Evolutionary conservation across 106 monocot species (phyloP), one percentile per base, ranked within the genome.

Genomic region (Apostasia ramifera): DNA sequence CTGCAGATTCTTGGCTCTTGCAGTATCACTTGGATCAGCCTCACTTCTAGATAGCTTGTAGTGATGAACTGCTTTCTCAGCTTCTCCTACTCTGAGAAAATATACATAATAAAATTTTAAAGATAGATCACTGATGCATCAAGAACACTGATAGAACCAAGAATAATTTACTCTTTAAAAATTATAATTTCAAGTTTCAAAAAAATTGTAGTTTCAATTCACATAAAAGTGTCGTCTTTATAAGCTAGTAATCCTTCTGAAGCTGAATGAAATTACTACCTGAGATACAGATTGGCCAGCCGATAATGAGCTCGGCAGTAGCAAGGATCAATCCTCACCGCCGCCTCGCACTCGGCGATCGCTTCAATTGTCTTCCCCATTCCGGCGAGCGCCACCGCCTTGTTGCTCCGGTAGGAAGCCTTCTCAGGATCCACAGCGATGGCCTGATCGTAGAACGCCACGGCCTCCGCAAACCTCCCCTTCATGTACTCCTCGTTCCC

Each of bases 341-440:
- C 91, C 46, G 86, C 91, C 64, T 55, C 72, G 61, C 83, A 91
- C 7, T 75, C 77, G 0, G 5, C 47, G n/a, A 77, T 79, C 0
- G 91, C 86, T 55, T 91, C 86, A 6, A 86, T 60, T 7, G 84
- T 47, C 59, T 39, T 53, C 0, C 91, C 84, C 70, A 91, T n/a
- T 26, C 74, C 74, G 6, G 73, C 61, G 26, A 86, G 76, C 3
- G 79, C 81, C 1, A 84, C 84, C 1, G 86, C 84, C 70, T 80
- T 86, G 43, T 91, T 81, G 69, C 77, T 84, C 90, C 86, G 46
- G 56, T 83, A 91, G 2, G 76, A 45, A 1, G 90, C 86, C 42
- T 73, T 81, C 8, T 48, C 57, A 1, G 81, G 74, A 53, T 84
- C 77, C 8, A 84, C 13, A 5, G 61, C 47, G 2, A 80, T 73